phyloP scores from a whole-genome alignment of 2,329 filamentous ascomycete species.

The Xylariaceae sp. region DNA sequence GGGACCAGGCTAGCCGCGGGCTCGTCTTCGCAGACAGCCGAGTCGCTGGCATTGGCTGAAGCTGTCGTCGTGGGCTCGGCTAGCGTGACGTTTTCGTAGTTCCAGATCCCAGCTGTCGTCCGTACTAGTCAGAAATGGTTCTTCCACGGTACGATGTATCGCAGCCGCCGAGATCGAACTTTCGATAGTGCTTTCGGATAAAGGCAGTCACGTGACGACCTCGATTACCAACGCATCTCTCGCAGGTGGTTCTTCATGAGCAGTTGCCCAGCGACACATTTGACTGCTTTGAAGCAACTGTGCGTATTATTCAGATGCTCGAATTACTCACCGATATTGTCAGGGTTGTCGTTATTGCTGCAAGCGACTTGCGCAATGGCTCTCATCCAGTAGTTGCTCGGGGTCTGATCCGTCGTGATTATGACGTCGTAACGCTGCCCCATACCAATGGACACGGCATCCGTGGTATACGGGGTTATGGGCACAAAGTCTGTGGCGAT shows the following conservation, averaged over 20 bases:
- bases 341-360: conserved; percentile 34
- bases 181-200: no score
- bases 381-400: conserved; percentile 45
- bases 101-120: conserved; percentile 41
- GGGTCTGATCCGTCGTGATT: conserved; percentile 37
- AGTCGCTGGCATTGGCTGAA: conserved; percentile 11
- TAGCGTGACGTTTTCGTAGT: conserved; percentile 32
- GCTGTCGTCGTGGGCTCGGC: conserved; percentile 9
- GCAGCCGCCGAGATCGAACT: no score
- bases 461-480: conserved; percentile 49
- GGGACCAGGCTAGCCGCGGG: conserved; percentile 33
- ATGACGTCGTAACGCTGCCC: conserved; percentile 44
- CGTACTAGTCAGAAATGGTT: no score
- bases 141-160: no score
- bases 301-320: no score
- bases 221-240: no score
- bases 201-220: no score
- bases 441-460: conserved; percentile 33
- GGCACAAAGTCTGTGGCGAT: conserved; percentile 55
- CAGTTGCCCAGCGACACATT: no score
- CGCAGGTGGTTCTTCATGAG: no score
- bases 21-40: conserved; percentile 35
- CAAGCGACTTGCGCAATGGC: conserved; percentile 41
- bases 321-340: conserved; percentile 36
- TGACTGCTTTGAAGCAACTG: no score